Evolutionary conservation across 2,329 filamentous ascomycete genomes (phyloP).

Genomic region (Venturia oleaginea): DNA sequence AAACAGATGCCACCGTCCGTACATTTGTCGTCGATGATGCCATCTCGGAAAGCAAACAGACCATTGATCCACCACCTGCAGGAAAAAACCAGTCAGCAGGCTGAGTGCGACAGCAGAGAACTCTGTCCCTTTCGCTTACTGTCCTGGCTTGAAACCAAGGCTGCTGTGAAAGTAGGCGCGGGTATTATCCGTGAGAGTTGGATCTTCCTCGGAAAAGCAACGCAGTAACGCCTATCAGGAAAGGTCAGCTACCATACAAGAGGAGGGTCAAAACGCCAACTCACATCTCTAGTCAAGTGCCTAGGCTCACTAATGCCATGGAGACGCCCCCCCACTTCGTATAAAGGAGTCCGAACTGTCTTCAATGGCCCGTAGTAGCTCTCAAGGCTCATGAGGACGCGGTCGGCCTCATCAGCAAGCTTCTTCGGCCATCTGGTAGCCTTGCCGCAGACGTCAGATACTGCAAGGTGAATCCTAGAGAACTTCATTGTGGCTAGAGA

Average conservation of each 20-base stretch:
- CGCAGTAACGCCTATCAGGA: constrained; percentile 25
- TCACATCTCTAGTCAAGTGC: constrained; percentile 32
- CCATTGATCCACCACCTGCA: constrained; percentile 42
- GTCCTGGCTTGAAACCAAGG: constrained; percentile 38
- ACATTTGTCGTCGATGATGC: constrained; percentile 37
- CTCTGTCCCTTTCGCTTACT: constrained; percentile 25
- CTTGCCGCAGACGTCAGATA: constrained; percentile 33
- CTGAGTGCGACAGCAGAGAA: background rate
- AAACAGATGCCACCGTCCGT: constrained; percentile 34
- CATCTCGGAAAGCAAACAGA: constrained; percentile 38
- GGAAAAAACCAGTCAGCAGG: background rate
- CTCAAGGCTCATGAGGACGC: background rate
- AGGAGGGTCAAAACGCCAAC: constrained; percentile 15
- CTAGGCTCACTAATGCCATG: constrained; percentile 31
- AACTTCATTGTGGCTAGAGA: constrained; percentile 23
- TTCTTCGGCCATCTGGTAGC: constrained; percentile 39
- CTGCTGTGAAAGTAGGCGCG: constrained; percentile 29
- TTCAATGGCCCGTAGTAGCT: constrained; percentile 29
- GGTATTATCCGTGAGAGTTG: constrained; percentile 23
- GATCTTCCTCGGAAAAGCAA: constrained; percentile 25
- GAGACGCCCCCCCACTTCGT: constrained; percentile 34
- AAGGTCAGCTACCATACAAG: background rate
- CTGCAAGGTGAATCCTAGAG: constrained; percentile 38
- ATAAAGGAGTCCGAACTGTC: constrained; percentile 32
- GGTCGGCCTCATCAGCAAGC: constrained; percentile 36